Percentiles rank a stretch among this genome's conserved stretches.
phyloP scores from a whole-genome alignment of 192 early-diverging fungal species.

The Pilobolus umbonatus region DNA sequence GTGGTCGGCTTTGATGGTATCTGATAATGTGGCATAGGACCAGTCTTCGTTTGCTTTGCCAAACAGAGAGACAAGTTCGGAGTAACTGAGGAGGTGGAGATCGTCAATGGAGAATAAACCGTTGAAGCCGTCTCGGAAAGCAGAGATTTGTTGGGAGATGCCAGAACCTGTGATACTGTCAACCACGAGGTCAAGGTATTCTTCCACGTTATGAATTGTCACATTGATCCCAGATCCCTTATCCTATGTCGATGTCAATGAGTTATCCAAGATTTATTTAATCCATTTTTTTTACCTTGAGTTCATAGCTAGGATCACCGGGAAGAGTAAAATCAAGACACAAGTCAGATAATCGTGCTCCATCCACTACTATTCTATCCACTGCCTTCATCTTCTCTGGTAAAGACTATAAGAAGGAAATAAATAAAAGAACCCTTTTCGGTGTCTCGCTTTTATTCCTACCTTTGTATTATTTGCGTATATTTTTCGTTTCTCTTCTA shows the following conservation, averaged over 20 bases:
- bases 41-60: slow-evolving; percentile 75
- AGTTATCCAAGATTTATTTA: neutral
- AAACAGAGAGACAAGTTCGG: slow-evolving; percentile 70
- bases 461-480: slow-evolving; percentile 47
- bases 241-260: slow-evolving; percentile 15
- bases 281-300: slow-evolving; percentile 36
- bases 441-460: neutral
- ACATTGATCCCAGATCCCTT: slow-evolving; percentile 63
- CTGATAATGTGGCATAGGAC: slow-evolving; percentile 59
- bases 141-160: slow-evolving; percentile 62
- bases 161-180: slow-evolving; percentile 62
- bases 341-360: slow-evolving; percentile 58
- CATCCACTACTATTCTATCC: slow-evolving; percentile 46
- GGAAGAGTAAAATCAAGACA: slow-evolving; percentile 85
- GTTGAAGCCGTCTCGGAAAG: slow-evolving; percentile 80
- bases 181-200: slow-evolving; percentile 66
- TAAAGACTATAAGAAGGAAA: slow-evolving; percentile 23
- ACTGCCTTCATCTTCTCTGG: slow-evolving; percentile 33
- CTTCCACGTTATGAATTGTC: slow-evolving; percentile 76
- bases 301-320: slow-evolving; percentile 68
- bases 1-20: slow-evolving; percentile 78
- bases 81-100: slow-evolving; percentile 62
- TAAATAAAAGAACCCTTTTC: neutral
- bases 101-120: slow-evolving; percentile 68
- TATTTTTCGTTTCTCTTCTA: slow-evolving; percentile 51